These are phyloP conservation scores for Trypanosoma scelopori DNA, from an alignment of 208 protist species.

Conservation along the genomic window DNA sequence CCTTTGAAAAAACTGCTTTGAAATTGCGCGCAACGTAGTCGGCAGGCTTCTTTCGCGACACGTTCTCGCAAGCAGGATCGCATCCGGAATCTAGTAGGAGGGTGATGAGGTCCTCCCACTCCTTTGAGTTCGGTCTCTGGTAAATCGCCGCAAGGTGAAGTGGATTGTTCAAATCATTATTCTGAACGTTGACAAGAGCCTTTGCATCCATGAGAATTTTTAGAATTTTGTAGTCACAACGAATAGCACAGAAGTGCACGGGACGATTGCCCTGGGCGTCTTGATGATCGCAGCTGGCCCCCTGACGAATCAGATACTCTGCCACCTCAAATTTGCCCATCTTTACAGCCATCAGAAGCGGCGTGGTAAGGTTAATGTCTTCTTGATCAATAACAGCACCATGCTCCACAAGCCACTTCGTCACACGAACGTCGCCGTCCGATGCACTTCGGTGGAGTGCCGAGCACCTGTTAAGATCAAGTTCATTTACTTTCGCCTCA, in stretches of 20 bases:
- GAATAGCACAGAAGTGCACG: conserved; percentile 87
- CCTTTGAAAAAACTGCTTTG: conserved; percentile 76
- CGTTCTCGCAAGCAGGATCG: conserved; percentile 74
- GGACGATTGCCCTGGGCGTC: conserved; percentile 78
- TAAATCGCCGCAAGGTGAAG: conserved; percentile 82
- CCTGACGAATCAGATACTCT: conserved; percentile 71
- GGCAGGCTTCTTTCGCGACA: conserved; percentile 70
- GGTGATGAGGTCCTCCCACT: conserved; percentile 83
- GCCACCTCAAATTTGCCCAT: conserved; percentile 81
- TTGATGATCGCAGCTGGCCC: conserved; percentile 64
- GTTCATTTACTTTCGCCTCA: conserved; percentile 73
- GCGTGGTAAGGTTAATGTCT: conserved; percentile 71
- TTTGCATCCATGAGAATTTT: conserved; percentile 67
- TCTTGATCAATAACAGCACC: conserved; percentile 76
- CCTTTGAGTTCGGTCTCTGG: conserved; percentile 72
- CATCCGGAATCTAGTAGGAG: conserved; percentile 72
- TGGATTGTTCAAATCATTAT: conserved; percentile 78
- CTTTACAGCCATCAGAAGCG: conserved; percentile 89
- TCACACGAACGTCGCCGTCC: conserved; percentile 88
- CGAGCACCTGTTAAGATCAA: conserved; percentile 79
- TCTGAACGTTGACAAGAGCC: conserved; percentile 60
- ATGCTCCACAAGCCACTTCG: conserved; percentile 86
- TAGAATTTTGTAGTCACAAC: conserved; percentile 78
- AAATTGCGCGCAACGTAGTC: conserved; percentile 80
- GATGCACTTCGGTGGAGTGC: conserved; percentile 91